These are phyloP conservation scores for Xylaria sp. DNA, from an alignment of 2,329 filamentous ascomycete genomes.

Conservation along the genomic window DNA sequence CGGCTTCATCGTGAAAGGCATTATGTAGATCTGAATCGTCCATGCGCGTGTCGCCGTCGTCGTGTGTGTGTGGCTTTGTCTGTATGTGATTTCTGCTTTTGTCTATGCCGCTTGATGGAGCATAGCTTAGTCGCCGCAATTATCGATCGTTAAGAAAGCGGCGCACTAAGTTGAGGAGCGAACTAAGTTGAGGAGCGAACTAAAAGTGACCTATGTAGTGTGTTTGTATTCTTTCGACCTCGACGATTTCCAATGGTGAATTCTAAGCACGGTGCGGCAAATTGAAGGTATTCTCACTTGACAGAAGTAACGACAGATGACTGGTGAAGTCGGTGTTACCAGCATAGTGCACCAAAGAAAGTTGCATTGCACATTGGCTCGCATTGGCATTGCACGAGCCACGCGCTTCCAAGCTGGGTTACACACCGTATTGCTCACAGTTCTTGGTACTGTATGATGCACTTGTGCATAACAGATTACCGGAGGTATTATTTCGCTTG, in stretches of 20 bases:
- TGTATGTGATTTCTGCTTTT: conserved; percentile 6
- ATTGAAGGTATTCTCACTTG: conserved; percentile 20
- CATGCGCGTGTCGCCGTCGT: conserved; percentile 48
- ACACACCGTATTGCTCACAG: background rate
- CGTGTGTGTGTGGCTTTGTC: conserved; percentile 10
- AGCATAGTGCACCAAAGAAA: conserved; percentile 10
- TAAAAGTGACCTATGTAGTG: background rate
- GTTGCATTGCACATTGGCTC: background rate
- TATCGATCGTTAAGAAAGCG: background rate
- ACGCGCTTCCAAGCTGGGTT: conserved; percentile 18
- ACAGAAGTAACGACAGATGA: conserved; percentile 1
- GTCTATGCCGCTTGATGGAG: background rate
- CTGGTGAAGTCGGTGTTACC: conserved; percentile 17
- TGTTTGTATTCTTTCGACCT: conserved; percentile 27
- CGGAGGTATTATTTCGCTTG: background rate
- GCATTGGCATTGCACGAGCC: conserved; percentile 34
- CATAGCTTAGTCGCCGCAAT: conserved; percentile 3
- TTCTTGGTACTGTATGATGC: conserved; percentile 18
- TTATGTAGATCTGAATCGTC: conserved; percentile 50
- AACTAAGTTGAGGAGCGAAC: background rate
- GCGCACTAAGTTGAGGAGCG: conserved; percentile 2
- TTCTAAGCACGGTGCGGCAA: conserved; percentile 20
- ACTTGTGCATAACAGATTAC: conserved; percentile 18
- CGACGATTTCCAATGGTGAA: conserved; percentile 36
- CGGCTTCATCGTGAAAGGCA: conserved; percentile 52